Percentiles rank a stretch among this genome's conserved stretches.
phyloP scores from a whole-genome alignment of 2,329 filamentous ascomycete species.

The Cercospora nicotianae region DNA sequence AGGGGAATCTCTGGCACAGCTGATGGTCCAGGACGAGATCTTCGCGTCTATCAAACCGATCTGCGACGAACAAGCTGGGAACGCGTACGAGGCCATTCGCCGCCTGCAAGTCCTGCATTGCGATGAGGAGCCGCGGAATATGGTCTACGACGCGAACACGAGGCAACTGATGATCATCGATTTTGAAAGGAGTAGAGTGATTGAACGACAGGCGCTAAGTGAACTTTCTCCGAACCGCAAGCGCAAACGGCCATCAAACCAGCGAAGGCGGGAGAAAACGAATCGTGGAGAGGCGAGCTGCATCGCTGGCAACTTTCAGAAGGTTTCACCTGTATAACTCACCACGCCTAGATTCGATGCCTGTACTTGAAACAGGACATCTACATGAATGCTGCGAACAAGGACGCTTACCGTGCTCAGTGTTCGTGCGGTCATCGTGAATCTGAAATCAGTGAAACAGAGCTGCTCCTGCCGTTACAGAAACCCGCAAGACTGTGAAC shows the following conservation, averaged over 20 bases:
- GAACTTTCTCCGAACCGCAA: conserved; percentile 9
- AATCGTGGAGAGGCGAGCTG: neutral
- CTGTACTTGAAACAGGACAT: neutral
- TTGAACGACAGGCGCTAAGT: conserved; percentile 12
- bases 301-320: conserved; percentile 7
- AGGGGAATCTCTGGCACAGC: neutral
- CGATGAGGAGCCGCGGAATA: neutral
- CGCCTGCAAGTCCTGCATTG: conserved; percentile 3
- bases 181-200: conserved; percentile 2
- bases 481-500: conserved; percentile 1
- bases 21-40: neutral
- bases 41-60: neutral
- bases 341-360: neutral
- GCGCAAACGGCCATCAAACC: conserved; percentile 2
- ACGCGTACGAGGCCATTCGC: conserved; percentile 4
- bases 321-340: neutral
- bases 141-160: neutral
- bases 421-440: neutral
- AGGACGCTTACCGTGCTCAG: neutral
- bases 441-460: neutral
- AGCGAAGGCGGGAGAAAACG: neutral
- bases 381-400: conserved; percentile 2
- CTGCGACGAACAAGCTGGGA: neutral
- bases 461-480: conserved; percentile 3
- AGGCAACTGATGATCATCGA: conserved; percentile 6